Evolutionary conservation across 2,329 filamentous ascomycete genomes (phyloP), one percentile per base, ranked within the genome.

Genomic region (Exophiala xenobiotica): DNA sequence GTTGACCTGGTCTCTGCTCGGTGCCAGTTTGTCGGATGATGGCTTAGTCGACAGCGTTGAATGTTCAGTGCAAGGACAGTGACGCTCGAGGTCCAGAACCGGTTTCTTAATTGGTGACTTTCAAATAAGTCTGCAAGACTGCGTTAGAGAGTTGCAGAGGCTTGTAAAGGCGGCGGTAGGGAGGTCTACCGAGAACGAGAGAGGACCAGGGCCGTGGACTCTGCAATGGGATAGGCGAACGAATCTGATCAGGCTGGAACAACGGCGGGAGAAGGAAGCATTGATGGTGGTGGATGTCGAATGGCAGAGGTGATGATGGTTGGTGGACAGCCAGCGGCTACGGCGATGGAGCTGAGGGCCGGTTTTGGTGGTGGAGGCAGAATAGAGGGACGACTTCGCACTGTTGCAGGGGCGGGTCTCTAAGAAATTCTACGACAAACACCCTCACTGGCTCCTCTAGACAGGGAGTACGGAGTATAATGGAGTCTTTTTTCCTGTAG

Each of bases 211-310:
- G n/a, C n/a, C 9, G 19, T 20, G 5, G 38, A 22, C 20, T n/a
- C 19, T 22, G 23, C 14, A 20, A 12, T 6, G 11, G 38, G 19
- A 40, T 23, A 22, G 9, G 19, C 19, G 23, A 20, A 49, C 16
- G 38, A 49, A 31, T 37, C 38, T 41, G 27, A 42, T 49, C 46
- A 49, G 46, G 46, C 46, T 49, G 46, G 42, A 35, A 49, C 38
- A 23, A 40, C 38, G 35, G 40, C 24, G 40, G 24, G 23, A 29
- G 46, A 26, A 49, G 23, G 37, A 49, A 40, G 38, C 18, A 23
- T 20, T 40, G 38, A 20, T n/a, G 12, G 38, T 23, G 38, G 22
- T 40, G 38, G 19, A 14, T 35, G 31, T 14, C n/a, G 31, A 35
- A n/a, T 9, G 27, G 27, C 11, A 31, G 27, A 31, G 8, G 14